Base-by-base conservation (phyloP, 225 moss, liverwort and hornwort genomes). In the Lunularia cruciata region DNA sequence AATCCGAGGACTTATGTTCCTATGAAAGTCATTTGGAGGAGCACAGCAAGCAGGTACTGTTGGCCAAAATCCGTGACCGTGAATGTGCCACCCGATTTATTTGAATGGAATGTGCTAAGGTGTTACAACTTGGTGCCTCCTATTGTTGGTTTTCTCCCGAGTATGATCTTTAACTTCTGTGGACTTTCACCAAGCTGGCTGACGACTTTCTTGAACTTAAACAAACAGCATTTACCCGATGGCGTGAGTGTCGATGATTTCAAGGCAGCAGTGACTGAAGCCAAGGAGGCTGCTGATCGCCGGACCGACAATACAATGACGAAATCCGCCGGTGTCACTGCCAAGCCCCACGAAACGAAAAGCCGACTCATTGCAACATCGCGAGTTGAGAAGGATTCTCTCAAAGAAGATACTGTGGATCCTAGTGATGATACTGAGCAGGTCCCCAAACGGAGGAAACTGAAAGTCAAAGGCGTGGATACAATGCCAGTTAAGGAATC, bases 21-120 rank as follows among this genome's bases (percentile, higher is more conserved):
- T 92, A 80, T 49, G 86, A 85, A 61, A 88, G 84, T 79, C 84
- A 87, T 36, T 86, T 73, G 3, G 85, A 88, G 73, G 90, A 92
- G 40, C 88, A 88, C 20, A 84, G 78, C 81, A 82, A 90, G 71
- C 94, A 95, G 92, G 95, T 67, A 52, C 12, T n/a, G n/a, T n/a
- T n/a, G n/a, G n/a, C n/a, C n/a, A n/a, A n/a, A n/a, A n/a, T n/a
- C n/a, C n/a, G n/a, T n/a, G n/a, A n/a, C n/a, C n/a, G n/a, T n/a
- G n/a, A n/a, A n/a, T n/a, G n/a, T n/a, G n/a, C n/a, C n/a, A n/a
- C n/a, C n/a, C n/a, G n/a, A n/a, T n/a, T n/a, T n/a, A n/a, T n/a
- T n/a, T n/a, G n/a, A n/a, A n/a, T n/a, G n/a, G n/a, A n/a, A n/a
- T n/a, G n/a, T n/a, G n/a, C n/a, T n/a, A n/a, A n/a, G n/a, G 37